Evolutionary conservation across 208 protist genomes (phyloP), one percentile per base, ranked within the genome.

Genomic region (Leishmania lainsoni): DNA sequence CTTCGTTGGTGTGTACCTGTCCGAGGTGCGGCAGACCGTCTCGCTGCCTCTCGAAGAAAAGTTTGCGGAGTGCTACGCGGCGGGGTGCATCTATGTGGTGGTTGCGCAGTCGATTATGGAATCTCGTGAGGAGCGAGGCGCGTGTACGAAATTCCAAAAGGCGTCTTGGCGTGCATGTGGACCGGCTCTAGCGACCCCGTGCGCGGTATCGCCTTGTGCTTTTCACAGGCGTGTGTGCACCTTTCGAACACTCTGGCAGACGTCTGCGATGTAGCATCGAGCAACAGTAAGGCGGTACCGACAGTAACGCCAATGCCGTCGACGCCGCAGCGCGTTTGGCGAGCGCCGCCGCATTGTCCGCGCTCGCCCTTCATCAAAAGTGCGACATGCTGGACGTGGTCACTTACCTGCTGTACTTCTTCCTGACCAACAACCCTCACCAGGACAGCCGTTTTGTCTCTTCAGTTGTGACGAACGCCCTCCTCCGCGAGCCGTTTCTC

Each of bases 401-500:
- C 61, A 75, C 75, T 0, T 87, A 92, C 51, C 79, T 94, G 16
- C 85, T 94, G 20, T 86, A 93, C 83, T 95, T 95, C 72, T 90
- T 78, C 22, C 87, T 95, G 35, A 76, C 74, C 16, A 90, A 89
- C 80, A 91, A 89, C 63, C 20, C 22, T 22, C 75, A 85, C 54
- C 80, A 76, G 45, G 82, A 83, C 70, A 51, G 54, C 58, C 35
- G n/a, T 61, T 85, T 81, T 77, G 84, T 85, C 29, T 80, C 89
- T 16, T 76, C 85, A 35, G 76, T 77, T n/a, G 84, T 97, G n/a
- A 86, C 79, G 3, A 66, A 79, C 61, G 95, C 91, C 9, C 78
- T 97, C 39, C 89, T 97, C 51, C 87, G 91, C 42, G 85, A 86
- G 66, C 91, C 92, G 0, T 95, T 94, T 69, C 73, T 94, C 16